Evolutionary conservation across 2,329 filamentous ascomycete species (phyloP).

Genomic region (Zasmidium citrigriseum): DNA sequence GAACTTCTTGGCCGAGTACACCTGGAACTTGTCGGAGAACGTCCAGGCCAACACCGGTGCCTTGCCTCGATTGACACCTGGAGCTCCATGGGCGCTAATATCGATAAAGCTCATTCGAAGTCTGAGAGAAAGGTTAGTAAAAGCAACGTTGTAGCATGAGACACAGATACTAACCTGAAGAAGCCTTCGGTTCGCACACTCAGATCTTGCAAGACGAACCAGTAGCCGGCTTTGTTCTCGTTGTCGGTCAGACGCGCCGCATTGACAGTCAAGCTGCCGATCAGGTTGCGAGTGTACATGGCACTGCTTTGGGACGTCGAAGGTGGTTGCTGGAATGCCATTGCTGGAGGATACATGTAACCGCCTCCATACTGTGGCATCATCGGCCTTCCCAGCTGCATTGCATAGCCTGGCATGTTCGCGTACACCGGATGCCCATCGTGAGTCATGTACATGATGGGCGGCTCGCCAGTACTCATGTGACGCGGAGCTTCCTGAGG

Average conservation of each 20-base stretch:
- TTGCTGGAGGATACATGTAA: constrained; percentile 21
- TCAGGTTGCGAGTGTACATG: constrained; percentile 94
- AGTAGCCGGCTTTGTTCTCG: constrained; percentile 80
- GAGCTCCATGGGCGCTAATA: constrained; percentile 56
- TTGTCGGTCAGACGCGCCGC: constrained; percentile 81
- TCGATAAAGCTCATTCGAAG: constrained; percentile 80
- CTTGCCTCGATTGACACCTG: constrained; percentile 68
- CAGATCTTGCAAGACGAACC: constrained; percentile 95
- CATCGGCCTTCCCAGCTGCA: constrained; percentile 16
- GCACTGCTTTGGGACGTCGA: constrained; percentile 59
- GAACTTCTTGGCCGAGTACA: constrained; percentile 97
- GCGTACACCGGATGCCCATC: constrained; percentile 25
- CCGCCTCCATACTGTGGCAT: constrained; percentile 11
- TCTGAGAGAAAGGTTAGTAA: constrained; percentile 38
- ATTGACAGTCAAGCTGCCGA: constrained; percentile 86
- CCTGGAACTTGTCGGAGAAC: constrained; percentile 87
- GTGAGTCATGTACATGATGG: constrained; percentile 18
- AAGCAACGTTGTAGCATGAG: too few relatives aligned
- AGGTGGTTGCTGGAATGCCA: constrained; percentile 30
- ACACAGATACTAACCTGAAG: constrained; percentile 74
- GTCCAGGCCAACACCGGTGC: constrained; percentile 81
- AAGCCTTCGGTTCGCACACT: constrained; percentile 90
- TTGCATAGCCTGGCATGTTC: constrained; percentile 20
- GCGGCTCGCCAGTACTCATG: constrained; percentile 16
- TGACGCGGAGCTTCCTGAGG: constrained; percentile 39